Base-by-base conservation (phyloP, 306 rosid species). In the Castanea mollissima region DNA sequence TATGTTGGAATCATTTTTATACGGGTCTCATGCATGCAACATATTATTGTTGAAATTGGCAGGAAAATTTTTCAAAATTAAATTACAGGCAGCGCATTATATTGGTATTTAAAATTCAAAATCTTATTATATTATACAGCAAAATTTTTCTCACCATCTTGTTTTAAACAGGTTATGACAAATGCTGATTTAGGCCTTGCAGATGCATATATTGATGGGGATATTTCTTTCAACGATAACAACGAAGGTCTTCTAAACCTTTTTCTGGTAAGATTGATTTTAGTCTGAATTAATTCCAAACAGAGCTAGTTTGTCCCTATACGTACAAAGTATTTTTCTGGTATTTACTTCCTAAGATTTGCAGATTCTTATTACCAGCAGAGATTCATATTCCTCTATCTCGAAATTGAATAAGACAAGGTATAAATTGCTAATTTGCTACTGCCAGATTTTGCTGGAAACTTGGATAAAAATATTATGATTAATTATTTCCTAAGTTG, bases 111-210 rank as follows among this genome's bases (percentile, higher is more conserved):
- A 49, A 49, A 49, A 49, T 49, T 49, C 16, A 49, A 49, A 49
- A 49, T 49, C 54, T 49, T 12, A 12, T 10, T 49, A 49, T 49
- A 12, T 49, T 49, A 49, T 49, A 49, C 16, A 0, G 16, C 54
- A 38, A 38, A 38, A 7, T 38, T 38, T 38, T 38, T 38, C 46
- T 38, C 46, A 38, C 46, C 46, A 38, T 38, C 51, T 10, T 20
- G 0, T 78, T 74, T 68, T 74, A 81, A 54, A 77, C 91, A 93
- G 98, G 86, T 91, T 60, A 90, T 87, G 90, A 86, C 98, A 35
- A 95, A 83, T 68, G 97, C 98, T 34, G 98, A 93, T 84, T 87
- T 93, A 86, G 98, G 97, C 92, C 88, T 93, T 46, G 98, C 97
- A 19, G 98, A 93, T 83, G 95, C 98, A 70, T 93, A 89, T 79